These are phyloP conservation scores for Fusarium anthophilum DNA, from an alignment of 2,329 filamentous ascomycete species.

Conservation along the genomic window DNA sequence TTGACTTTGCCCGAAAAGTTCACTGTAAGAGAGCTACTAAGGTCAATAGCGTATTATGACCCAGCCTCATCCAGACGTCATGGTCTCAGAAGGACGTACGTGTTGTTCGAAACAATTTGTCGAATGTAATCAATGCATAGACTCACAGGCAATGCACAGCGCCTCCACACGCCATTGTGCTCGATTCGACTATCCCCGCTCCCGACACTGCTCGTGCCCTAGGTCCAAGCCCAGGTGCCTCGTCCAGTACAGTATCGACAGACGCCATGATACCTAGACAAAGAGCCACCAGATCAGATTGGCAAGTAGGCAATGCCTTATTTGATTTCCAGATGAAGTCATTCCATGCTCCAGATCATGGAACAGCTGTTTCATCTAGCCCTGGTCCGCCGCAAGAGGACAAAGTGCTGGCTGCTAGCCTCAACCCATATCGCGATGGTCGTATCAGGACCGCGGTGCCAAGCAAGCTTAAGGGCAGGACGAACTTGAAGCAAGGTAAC, in stretches of 20 bases:
- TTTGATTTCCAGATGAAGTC: conserved; percentile 20
- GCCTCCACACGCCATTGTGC: conserved; percentile 20
- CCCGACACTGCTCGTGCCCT: not conserved
- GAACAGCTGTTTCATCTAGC: not conserved
- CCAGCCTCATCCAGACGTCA: conserved; percentile 37
- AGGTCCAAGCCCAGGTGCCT: not conserved
- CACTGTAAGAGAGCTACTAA: conserved; percentile 10
- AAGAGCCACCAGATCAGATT: not conserved
- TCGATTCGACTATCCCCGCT: conserved; percentile 1
- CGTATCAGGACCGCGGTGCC: conserved; percentile 65
- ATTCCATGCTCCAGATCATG: not conserved
- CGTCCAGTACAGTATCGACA: conserved; percentile 2
- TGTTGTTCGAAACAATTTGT: conserved; percentile 8
- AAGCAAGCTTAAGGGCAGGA: conserved; percentile 69
- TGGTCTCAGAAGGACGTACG: conserved; percentile 44
- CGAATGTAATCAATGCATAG: not conserved
- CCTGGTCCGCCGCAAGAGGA: not conserved
- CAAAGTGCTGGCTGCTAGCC: conserved; percentile 3
- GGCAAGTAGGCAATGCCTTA: conserved; percentile 16
- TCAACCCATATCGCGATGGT: conserved; percentile 44
- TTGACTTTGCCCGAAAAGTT: not conserved
- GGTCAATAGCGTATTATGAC: conserved; percentile 27
- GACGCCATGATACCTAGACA: not conserved
- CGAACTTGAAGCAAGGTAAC: conserved; percentile 65
- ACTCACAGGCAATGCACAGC: conserved; percentile 26